These are phyloP conservation scores for Colletotrichum horii DNA, from an alignment of 2,329 filamentous ascomycete genomes.

Conservation along the genomic window DNA sequence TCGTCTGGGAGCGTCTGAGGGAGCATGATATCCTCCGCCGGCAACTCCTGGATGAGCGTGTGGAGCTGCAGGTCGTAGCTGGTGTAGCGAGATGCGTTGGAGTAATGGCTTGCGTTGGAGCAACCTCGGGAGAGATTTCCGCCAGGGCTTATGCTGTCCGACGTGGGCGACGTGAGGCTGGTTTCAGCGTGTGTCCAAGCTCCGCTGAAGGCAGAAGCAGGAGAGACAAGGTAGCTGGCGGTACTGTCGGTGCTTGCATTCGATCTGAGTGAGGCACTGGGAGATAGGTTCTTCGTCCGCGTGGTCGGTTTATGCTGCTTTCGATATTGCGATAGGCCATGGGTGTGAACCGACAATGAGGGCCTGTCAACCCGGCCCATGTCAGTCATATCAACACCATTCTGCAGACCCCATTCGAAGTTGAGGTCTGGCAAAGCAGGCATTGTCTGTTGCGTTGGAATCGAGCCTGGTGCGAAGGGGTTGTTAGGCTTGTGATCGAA, in stretches of 20 bases:
- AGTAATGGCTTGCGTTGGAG: conserved; percentile 26
- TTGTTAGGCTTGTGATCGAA: neutral
- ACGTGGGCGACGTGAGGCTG: conserved; percentile 50
- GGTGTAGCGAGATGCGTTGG: conserved; percentile 28
- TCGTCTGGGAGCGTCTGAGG: conserved; percentile 30
- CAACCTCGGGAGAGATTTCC: conserved; percentile 30
- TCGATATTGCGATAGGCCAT: conserved; percentile 36
- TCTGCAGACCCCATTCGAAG: conserved; percentile 9
- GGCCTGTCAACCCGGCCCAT: conserved; percentile 32
- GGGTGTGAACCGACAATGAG: conserved; percentile 43
- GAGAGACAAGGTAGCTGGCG: conserved; percentile 49
- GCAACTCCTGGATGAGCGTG: conserved; percentile 44
- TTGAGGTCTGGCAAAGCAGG: conserved; percentile 10
- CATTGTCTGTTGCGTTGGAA: neutral
- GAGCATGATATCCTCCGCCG: conserved; percentile 44
- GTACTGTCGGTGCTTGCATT: conserved; percentile 43
- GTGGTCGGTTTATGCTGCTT: conserved; percentile 26
- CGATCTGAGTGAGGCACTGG: conserved; percentile 54
- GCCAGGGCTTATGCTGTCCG: conserved; percentile 39
- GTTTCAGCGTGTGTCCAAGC: conserved; percentile 49
- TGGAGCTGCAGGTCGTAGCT: conserved; percentile 23
- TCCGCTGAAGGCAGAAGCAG: conserved; percentile 49
- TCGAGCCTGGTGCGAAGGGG: neutral
- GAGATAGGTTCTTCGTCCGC: conserved; percentile 49
- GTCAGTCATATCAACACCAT: conserved; percentile 19